Conservation (phyloP, 257 asterid genomes). For the Capsicum baccatum region DNA sequence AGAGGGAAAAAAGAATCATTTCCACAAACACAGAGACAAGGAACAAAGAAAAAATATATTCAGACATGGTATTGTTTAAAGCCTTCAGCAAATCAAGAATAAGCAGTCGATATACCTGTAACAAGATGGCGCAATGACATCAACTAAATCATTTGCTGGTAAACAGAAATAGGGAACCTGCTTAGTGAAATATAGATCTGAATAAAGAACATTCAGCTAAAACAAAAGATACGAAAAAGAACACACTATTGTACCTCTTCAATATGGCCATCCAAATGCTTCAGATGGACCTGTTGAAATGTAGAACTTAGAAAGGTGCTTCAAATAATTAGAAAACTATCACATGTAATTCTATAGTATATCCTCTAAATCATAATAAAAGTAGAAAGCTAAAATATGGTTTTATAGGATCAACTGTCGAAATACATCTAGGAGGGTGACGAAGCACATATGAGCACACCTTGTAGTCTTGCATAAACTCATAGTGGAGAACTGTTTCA, state of each 20-base stretch:
- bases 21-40: background rate
- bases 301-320: slow-evolving; percentile 28
- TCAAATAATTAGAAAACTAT: slow-evolving; percentile 2
- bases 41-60: background rate
- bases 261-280: slow-evolving; percentile 96
- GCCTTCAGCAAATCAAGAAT: slow-evolving; percentile 27
- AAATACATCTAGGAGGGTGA: background rate
- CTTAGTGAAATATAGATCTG: slow-evolving; percentile 46
- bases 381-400: background rate
- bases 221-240: slow-evolving; percentile 38
- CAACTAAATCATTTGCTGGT: slow-evolving; percentile 96
- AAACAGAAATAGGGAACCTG: slow-evolving; percentile 99
- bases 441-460: background rate
- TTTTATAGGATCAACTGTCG: slow-evolving; percentile 15
- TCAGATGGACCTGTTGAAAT: slow-evolving; percentile 80
- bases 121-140: slow-evolving; percentile 99
- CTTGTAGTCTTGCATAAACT: slow-evolving; percentile 99
- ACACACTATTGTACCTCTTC: slow-evolving; percentile 71
- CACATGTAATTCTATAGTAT: background rate
- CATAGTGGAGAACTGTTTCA: slow-evolving; percentile 96
- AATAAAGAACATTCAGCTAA: slow-evolving; percentile 44
- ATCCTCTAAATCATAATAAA: background rate
- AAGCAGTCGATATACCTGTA: slow-evolving; percentile 65
- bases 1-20: background rate
- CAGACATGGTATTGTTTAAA: slow-evolving; percentile 4